Percentiles rank a stretch among this genome's conserved stretches.
Evolutionary conservation across 2,329 filamentous ascomycete species (phyloP).

Genomic region (Aspergillus oerlinghausenensis): DNA sequence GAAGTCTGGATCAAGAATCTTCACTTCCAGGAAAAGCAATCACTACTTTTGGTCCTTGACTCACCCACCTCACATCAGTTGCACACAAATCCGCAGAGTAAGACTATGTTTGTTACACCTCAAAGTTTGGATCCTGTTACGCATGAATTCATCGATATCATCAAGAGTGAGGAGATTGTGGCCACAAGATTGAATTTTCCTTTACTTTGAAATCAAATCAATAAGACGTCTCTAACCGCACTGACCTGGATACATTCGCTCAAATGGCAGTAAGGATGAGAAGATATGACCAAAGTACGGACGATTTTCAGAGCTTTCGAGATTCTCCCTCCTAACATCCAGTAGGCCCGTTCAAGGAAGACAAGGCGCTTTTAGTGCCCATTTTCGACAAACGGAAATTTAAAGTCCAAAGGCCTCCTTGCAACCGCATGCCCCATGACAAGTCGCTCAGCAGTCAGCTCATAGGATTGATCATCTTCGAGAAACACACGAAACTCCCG

Average conservation of each 20-base stretch:
- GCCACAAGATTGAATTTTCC: neutral
- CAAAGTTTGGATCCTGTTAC: neutral
- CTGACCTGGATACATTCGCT: neutral
- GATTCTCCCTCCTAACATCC: neutral
- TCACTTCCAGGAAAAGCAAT: neutral
- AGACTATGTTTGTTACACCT: neutral
- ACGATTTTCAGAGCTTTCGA: neutral
- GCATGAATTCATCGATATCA: neutral
- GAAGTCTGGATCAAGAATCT: neutral
- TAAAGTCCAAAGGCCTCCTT: neutral
- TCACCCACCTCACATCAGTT: neutral
- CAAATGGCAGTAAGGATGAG: neutral
- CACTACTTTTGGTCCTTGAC: no score
- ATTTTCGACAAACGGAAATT: neutral
- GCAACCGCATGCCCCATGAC: constrained; percentile 9
- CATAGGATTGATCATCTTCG: constrained; percentile 15
- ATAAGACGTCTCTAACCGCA: neutral
- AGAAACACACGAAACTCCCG: constrained; percentile 18
- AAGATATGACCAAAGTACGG: neutral
- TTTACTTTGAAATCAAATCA: neutral
- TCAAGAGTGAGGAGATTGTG: neutral
- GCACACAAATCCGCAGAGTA: neutral
- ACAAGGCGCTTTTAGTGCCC: neutral
- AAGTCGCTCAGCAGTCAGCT: constrained; percentile 12
- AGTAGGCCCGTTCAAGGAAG: neutral